Conservation (phyloP, 164 flowering plant species). For the Aristolochia fimbriata region DNA sequence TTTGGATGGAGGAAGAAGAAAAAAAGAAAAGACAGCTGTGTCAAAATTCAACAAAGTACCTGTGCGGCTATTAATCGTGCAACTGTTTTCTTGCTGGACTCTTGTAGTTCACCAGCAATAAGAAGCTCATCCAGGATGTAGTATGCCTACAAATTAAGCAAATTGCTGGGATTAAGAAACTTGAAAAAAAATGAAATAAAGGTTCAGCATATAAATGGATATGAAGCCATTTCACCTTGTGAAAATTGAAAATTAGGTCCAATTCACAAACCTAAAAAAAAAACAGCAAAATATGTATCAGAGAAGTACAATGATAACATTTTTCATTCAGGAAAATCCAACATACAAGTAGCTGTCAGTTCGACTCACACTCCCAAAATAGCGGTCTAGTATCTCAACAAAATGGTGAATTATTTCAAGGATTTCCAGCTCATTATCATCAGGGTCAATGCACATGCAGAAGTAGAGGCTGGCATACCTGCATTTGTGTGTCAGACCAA, state of each 20-base stretch:
- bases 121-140: constrained; percentile 74
- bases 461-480: constrained; percentile 89
- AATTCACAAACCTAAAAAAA: constrained; percentile 74
- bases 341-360: neutral
- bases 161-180: neutral
- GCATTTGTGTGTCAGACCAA: constrained; percentile 6
- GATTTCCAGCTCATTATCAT: constrained; percentile 79
- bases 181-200: neutral
- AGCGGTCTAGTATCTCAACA: constrained; percentile 89
- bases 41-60: constrained; percentile 30
- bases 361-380: constrained; percentile 77
- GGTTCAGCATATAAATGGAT: neutral
- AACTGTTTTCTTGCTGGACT: constrained; percentile 88
- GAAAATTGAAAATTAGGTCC: constrained; percentile 81
- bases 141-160: constrained; percentile 44
- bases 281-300: neutral
- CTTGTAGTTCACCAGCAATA: constrained; percentile 94
- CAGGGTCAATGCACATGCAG: constrained; percentile 88
- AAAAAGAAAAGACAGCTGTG: too few relatives aligned
- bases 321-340: neutral
- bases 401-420: constrained; percentile 85
- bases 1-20: too few relatives aligned
- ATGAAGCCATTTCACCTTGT: constrained; percentile 45
- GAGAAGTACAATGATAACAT: neutral
- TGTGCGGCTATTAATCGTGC: constrained; percentile 79